These are phyloP conservation scores for Leishmania gerbilli DNA, from an alignment of 208 protist genomes.

Conservation along the genomic window DNA sequence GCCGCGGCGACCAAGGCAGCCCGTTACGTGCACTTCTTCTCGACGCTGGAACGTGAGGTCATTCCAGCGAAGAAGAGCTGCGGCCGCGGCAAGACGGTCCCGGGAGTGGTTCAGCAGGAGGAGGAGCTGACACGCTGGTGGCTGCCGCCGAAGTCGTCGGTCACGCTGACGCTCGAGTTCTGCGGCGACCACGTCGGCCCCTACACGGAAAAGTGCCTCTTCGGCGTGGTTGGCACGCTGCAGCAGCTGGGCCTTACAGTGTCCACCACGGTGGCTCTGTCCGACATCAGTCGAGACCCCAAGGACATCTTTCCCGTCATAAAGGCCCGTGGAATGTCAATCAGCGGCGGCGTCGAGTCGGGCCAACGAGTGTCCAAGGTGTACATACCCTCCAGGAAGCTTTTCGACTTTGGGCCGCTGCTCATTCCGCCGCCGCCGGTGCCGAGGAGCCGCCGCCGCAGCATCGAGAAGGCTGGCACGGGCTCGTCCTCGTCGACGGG, in stretches of 20 bases:
- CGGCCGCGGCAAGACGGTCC: conserved; percentile 31
- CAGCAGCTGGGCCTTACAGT: conserved; percentile 66
- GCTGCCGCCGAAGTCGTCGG: conserved; percentile 62
- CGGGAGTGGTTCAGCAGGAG: conserved; percentile 28
- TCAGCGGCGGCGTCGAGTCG: background rate
- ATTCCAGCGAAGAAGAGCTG: conserved; percentile 39
- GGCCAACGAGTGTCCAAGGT: conserved; percentile 46
- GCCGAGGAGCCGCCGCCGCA: conserved; percentile 38
- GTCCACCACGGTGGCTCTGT: conserved; percentile 56
- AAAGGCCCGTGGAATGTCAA: conserved; percentile 32
- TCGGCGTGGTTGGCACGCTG: conserved; percentile 80
- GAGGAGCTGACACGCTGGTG: conserved; percentile 88
- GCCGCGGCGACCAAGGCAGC: background rate
- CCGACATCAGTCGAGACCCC: conserved; percentile 88
- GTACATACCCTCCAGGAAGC: conserved; percentile 60
- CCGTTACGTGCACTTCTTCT: conserved; percentile 77
- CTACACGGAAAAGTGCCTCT: conserved; percentile 47
- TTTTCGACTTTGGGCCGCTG: conserved; percentile 96
- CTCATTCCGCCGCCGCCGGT: conserved; percentile 63
- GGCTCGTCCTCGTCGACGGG: background rate
- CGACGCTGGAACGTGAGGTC: conserved; percentile 66
- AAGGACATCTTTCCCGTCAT: conserved; percentile 82
- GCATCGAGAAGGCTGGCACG: conserved; percentile 24
- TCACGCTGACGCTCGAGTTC: conserved; percentile 82
- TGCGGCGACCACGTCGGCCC: conserved; percentile 59